Percentiles rank a stretch among this genome's conserved stretches.
Conservation (phyloP, 441 rosid species). For the Codiaeum variegatum region DNA sequence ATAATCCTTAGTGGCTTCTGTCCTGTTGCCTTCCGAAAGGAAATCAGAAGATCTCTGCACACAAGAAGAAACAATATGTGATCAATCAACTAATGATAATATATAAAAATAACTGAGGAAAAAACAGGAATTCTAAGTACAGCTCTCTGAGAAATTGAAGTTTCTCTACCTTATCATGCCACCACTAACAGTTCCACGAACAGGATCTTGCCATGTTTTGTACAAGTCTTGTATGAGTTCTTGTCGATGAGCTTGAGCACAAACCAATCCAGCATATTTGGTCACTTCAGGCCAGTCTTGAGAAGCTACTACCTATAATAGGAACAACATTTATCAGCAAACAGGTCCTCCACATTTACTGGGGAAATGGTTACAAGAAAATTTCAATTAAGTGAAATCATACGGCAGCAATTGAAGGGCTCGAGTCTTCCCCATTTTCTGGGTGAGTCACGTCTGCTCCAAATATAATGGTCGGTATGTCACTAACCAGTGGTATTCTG, state of each 20-base stretch:
- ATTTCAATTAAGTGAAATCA: constrained; percentile 7
- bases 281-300: constrained; percentile 99
- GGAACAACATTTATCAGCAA: constrained; percentile 21
- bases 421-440: constrained; percentile 92
- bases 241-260: constrained; percentile 98
- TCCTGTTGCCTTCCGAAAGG: constrained; percentile 94
- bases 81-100: not conserved
- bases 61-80: constrained; percentile 6
- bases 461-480: constrained; percentile 91
- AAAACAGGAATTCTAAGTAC: not conserved
- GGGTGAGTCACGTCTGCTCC: constrained; percentile 99
- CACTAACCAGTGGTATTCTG: constrained; percentile 88
- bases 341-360: not conserved
- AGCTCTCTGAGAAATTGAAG: not conserved
- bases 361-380: not conserved
- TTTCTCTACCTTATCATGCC: constrained; percentile 86
- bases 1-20: constrained; percentile 90
- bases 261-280: constrained; percentile 91
- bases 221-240: constrained; percentile 95
- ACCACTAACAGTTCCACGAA: constrained; percentile 87
- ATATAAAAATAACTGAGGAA: not conserved
- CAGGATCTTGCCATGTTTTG: constrained; percentile 97
- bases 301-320: constrained; percentile 86
- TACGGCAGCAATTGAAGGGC: constrained; percentile 98
- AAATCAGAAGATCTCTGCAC: constrained; percentile 81